Evolutionary conservation across 2,329 filamentous ascomycete species (phyloP).

Genomic region (Colletotrichum filicis): DNA sequence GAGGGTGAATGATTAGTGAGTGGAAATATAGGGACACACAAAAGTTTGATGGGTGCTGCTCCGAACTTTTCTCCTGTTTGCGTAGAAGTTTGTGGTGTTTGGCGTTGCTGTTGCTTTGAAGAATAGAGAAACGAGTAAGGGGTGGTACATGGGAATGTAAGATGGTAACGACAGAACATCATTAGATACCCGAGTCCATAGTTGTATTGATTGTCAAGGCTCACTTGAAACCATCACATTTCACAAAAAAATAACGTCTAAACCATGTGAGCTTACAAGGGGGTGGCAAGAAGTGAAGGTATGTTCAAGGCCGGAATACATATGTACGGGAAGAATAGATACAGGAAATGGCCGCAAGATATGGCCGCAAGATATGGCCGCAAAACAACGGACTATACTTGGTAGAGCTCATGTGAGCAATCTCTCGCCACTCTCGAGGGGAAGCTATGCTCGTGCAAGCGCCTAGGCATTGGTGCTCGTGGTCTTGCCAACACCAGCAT

Average conservation of each 20-base stretch:
- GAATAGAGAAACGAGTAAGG: background rate
- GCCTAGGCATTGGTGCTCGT: constrained; percentile 21
- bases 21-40: background rate
- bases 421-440: background rate
- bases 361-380: background rate
- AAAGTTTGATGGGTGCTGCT: background rate
- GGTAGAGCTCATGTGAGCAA: background rate
- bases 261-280: background rate
- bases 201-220: background rate
- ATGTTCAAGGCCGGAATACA: background rate
- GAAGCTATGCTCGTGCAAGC: no score
- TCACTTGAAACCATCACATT: background rate
- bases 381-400: background rate
- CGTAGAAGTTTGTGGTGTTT: background rate
- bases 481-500: constrained; percentile 40
- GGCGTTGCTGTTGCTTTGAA: background rate
- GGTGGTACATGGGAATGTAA: background rate
- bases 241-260: background rate
- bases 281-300: background rate
- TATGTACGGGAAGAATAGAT: constrained; percentile 11
- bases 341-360: background rate
- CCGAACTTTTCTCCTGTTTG: background rate
- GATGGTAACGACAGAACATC: background rate
- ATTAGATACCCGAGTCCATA: constrained; percentile 13
- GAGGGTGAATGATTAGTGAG: no score